phyloP scores from a whole-genome alignment of 179 eudicot species.

The Heliamphora pulchella region DNA sequence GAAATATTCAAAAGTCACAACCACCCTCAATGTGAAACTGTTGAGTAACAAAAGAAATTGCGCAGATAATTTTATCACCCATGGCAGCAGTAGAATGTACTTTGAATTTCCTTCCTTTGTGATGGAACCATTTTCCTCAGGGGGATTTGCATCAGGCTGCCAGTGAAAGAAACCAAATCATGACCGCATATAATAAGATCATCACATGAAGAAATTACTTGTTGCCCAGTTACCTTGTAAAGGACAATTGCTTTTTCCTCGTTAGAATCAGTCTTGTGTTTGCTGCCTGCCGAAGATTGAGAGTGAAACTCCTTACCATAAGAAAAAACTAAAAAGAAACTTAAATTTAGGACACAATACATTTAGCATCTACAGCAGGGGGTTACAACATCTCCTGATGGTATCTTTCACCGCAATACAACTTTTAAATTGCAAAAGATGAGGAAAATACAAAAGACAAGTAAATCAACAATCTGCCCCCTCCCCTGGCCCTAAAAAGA shows the following conservation, averaged over 20 bases:
- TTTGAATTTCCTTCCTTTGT: slow-evolving; percentile 57
- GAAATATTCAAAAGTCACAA: not conserved
- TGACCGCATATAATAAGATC: not conserved
- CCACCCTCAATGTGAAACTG: not conserved
- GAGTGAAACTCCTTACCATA: not conserved
- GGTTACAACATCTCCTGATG: slow-evolving; percentile 1
- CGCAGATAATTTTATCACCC: not conserved
- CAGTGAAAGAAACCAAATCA: slow-evolving; percentile 17
- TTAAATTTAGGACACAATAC: not conserved
- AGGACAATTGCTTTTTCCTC: slow-evolving; percentile 90
- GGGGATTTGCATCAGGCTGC: slow-evolving; percentile 50
- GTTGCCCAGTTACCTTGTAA: slow-evolving; percentile 52
- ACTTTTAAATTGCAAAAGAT: not conserved
- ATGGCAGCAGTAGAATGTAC: slow-evolving; percentile 36
- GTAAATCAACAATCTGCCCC: not conserved
- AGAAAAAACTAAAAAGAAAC: not conserved
- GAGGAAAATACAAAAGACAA: not conserved
- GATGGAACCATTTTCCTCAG: slow-evolving; percentile 47
- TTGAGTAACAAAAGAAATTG: not conserved
- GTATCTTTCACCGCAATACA: not conserved
- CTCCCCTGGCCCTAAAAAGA: not conserved
- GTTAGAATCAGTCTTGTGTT: slow-evolving; percentile 26
- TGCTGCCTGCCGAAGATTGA: slow-evolving; percentile 47
- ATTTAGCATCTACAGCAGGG: not conserved
- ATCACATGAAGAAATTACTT: slow-evolving; percentile 7